Evolutionary conservation across 1,139 yeast genomes (phyloP).

Genomic region (Candida pseudocylindracea): DNA sequence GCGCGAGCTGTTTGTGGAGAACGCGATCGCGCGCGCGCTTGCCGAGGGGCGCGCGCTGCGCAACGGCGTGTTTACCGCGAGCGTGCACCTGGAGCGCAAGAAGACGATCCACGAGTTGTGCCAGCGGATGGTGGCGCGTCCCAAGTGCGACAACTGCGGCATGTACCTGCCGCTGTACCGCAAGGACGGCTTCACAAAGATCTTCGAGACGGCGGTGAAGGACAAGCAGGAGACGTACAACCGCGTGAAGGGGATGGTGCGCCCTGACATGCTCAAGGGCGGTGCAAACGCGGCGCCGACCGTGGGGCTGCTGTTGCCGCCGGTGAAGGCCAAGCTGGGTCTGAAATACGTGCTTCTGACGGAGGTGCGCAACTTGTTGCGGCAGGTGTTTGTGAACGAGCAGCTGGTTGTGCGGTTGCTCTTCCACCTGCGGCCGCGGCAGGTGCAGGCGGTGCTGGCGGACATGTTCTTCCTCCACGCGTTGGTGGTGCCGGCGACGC

Average conservation of each 20-base stretch:
- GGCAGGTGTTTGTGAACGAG: slow-evolving; percentile 57
- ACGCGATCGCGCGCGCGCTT: slow-evolving; percentile 52
- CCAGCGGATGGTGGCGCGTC: slow-evolving; percentile 46
- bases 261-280: slow-evolving; percentile 45
- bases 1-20: slow-evolving; percentile 51
- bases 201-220: slow-evolving; percentile 68
- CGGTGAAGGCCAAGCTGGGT: slow-evolving; percentile 1
- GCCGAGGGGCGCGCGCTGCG: slow-evolving; percentile 51
- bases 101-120: slow-evolving; percentile 53
- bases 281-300: slow-evolving; percentile 1
- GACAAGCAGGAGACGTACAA: slow-evolving; percentile 70
- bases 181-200: slow-evolving; percentile 85
- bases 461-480: slow-evolving; percentile 82
- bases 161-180: slow-evolving; percentile 88
- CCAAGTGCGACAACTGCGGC: slow-evolving; percentile 88
- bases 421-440: slow-evolving; percentile 60
- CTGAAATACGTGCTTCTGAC: slow-evolving; percentile 74
- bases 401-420: slow-evolving; percentile 32
- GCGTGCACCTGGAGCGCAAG: slow-evolving; percentile 78
- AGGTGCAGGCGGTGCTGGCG: slow-evolving; percentile 30
- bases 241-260: slow-evolving; percentile 54
- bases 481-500: slow-evolving; percentile 84
- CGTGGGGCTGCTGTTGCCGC: neutral
- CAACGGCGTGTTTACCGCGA: slow-evolving; percentile 56
- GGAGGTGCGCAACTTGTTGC: slow-evolving; percentile 61